Evolutionary conservation across 306 rosid genomes (phyloP).

Genomic region (Vachellia pachyceras): DNA sequence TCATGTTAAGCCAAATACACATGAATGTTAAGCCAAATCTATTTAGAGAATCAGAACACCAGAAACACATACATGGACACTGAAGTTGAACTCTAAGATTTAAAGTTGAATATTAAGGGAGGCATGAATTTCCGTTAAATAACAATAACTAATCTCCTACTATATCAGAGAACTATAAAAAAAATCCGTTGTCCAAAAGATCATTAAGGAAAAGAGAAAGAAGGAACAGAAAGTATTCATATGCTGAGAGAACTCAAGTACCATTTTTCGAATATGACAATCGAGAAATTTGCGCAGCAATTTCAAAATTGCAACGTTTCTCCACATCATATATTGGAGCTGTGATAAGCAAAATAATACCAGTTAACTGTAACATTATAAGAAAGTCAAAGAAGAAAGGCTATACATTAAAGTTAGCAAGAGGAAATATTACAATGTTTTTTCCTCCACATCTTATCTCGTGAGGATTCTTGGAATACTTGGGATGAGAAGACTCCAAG

Average conservation of each 20-base stretch:
- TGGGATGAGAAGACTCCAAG: constrained; percentile 99
- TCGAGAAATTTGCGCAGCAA: constrained; percentile 80
- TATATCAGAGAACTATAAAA: not conserved
- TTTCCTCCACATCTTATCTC: constrained; percentile 84
- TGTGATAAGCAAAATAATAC: constrained; percentile 48
- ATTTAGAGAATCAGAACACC: not conserved
- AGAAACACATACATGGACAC: not conserved
- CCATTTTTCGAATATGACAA: constrained; percentile 73
- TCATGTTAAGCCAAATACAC: not conserved
- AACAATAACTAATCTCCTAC: not conserved
- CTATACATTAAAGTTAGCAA: constrained; percentile 34
- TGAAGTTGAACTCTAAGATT: not conserved
- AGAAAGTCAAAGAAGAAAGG: not conserved
- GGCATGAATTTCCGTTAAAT: not conserved
- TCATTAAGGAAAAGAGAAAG: constrained; percentile 2
- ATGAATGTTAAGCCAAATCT: not conserved
- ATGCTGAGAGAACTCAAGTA: constrained; percentile 58
- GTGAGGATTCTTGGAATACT: constrained; percentile 94
- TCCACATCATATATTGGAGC: constrained; percentile 83
- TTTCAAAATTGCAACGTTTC: constrained; percentile 90
- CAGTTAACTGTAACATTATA: constrained; percentile 28
- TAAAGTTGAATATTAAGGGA: not conserved
- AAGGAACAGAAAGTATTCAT: constrained; percentile 39
- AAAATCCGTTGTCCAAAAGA: not conserved
- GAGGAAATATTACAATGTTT: constrained; percentile 69